Percentiles rank a stretch among this genome's conserved stretches.
Evolutionary conservation across 2,329 filamentous ascomycete species (phyloP).

Genomic region (Monilinia laxa): DNA sequence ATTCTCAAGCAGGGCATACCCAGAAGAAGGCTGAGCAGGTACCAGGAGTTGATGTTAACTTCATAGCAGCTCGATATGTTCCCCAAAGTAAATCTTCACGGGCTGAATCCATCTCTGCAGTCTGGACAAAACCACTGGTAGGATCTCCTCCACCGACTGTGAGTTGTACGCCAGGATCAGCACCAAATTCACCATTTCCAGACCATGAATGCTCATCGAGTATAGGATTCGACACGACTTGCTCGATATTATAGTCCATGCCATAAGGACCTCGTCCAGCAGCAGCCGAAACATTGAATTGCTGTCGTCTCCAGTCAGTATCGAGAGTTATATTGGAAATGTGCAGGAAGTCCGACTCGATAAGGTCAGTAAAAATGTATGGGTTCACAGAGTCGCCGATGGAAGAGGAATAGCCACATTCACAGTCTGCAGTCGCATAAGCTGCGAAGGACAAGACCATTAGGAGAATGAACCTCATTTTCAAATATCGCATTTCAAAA

Average conservation of each 20-base stretch:
- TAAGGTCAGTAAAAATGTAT: conserved; percentile 63
- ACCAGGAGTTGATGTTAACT: conserved; percentile 47
- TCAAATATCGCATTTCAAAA: not conserved
- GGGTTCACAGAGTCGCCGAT: conserved; percentile 43
- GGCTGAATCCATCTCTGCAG: conserved; percentile 62
- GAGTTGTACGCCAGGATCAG: conserved; percentile 56
- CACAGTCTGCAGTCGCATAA: conserved; percentile 48
- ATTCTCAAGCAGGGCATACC: conserved; percentile 47
- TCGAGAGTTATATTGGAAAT: conserved; percentile 49
- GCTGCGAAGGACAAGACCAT: conserved; percentile 4
- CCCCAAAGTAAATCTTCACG: conserved; percentile 67
- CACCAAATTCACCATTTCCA: conserved; percentile 47
- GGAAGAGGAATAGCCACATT: conserved; percentile 68
- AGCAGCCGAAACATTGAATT: conserved; percentile 63
- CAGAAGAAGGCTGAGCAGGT: conserved; percentile 82
- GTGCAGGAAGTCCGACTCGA: conserved; percentile 71
- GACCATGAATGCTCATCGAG: conserved; percentile 45
- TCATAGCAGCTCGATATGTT: conserved; percentile 64
- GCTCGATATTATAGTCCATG: conserved; percentile 58
- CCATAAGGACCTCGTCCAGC: conserved; percentile 60
- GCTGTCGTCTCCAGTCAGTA: conserved; percentile 64
- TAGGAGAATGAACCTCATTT: conserved; percentile 7
- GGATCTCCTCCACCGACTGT: conserved; percentile 48
- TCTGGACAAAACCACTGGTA: conserved; percentile 54
- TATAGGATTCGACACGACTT: conserved; percentile 56